A percentile compares a stretch with the other conserved stretches of the same genome.
Conservation (phyloP, 2,329 filamentous ascomycete genomes). For the Trichophyton schoenleinii region DNA sequence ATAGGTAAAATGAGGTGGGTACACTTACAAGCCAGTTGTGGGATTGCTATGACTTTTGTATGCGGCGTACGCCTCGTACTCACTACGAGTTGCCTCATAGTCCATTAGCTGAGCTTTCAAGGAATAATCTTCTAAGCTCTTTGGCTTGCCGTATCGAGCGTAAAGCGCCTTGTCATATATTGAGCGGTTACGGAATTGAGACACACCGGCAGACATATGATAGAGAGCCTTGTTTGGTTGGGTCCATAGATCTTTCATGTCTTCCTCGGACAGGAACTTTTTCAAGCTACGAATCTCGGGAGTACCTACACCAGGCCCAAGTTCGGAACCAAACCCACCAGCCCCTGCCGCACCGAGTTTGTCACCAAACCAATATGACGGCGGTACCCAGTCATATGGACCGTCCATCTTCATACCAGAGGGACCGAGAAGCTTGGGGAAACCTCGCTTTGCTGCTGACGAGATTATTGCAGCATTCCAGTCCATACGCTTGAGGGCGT, state of each 20-base stretch:
- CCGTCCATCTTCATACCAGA: slow-evolving; percentile 55
- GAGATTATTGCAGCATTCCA: slow-evolving; percentile 48
- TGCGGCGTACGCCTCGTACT: slow-evolving; percentile 46
- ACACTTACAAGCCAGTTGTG: slow-evolving; percentile 41
- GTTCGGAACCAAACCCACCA: slow-evolving; percentile 52
- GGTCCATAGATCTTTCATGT: slow-evolving; percentile 47
- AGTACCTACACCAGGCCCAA: slow-evolving; percentile 50
- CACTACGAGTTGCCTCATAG: slow-evolving; percentile 49
- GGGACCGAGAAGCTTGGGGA: slow-evolving; percentile 39
- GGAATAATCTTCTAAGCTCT: slow-evolving; percentile 45
- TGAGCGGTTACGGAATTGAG: slow-evolving; percentile 38
- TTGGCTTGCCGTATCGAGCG: slow-evolving; percentile 41
- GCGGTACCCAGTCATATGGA: slow-evolving; percentile 54
- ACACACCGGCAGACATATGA: slow-evolving; percentile 48
- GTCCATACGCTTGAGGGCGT: slow-evolving; percentile 38
- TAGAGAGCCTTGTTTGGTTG: slow-evolving; percentile 41
- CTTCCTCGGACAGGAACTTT: slow-evolving; percentile 40
- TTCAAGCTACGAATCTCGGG: slow-evolving; percentile 44
- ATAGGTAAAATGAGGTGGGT: background rate
- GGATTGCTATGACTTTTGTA: slow-evolving; percentile 40
- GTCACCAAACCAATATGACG: slow-evolving; percentile 50
- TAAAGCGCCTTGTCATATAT: slow-evolving; percentile 48
- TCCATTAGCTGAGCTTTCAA: slow-evolving; percentile 50
- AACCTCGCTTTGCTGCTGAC: slow-evolving; percentile 45
- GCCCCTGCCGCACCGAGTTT: slow-evolving; percentile 39